A percentile compares a stretch with the other conserved stretches of the same genome.
These are phyloP conservation scores for Arxiozyma slooffiae DNA, from an alignment of 1,139 yeast genomes.

Conservation along the genomic window DNA sequence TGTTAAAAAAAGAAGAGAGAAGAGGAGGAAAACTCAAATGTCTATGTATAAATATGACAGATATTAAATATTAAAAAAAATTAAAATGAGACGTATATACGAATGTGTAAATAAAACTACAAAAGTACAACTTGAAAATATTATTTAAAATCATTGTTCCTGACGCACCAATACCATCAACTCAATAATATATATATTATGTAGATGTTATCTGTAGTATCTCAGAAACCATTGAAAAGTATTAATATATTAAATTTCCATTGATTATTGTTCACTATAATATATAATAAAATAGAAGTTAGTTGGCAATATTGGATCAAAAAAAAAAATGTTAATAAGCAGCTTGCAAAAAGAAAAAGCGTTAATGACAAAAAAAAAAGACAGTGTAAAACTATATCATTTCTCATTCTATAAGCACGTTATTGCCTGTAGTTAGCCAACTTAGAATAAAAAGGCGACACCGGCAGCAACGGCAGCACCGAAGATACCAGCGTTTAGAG, in stretches of 20 bases:
- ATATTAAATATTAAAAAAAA: too few relatives aligned
- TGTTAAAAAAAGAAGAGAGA: too few relatives aligned
- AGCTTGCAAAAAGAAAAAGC: too few relatives aligned
- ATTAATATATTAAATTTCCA: neutral
- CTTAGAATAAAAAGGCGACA: constrained; percentile 57
- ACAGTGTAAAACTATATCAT: neutral
- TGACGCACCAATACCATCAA: neutral
- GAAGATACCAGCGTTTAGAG: constrained; percentile 51
- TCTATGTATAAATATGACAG: too few relatives aligned
- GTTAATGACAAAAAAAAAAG: neutral
- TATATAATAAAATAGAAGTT: neutral
- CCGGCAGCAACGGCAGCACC: constrained; percentile 73
- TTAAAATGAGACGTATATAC: neutral
- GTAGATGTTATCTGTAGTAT: neutral
- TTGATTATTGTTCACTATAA: neutral
- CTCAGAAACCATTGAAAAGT: neutral
- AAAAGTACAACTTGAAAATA: neutral
- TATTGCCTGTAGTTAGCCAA: constrained; percentile 65
- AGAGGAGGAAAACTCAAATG: too few relatives aligned
- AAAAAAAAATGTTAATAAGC: too few relatives aligned
- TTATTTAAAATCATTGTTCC: neutral
- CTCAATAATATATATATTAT: neutral
- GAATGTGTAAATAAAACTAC: neutral
- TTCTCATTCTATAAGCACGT: constrained; percentile 53
- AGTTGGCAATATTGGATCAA: neutral